Percentiles rank a stretch among this genome's conserved stretches.
Evolutionary conservation across 805 yeast species (phyloP).

Genomic region (Tetrapisispora pingtungensis): DNA sequence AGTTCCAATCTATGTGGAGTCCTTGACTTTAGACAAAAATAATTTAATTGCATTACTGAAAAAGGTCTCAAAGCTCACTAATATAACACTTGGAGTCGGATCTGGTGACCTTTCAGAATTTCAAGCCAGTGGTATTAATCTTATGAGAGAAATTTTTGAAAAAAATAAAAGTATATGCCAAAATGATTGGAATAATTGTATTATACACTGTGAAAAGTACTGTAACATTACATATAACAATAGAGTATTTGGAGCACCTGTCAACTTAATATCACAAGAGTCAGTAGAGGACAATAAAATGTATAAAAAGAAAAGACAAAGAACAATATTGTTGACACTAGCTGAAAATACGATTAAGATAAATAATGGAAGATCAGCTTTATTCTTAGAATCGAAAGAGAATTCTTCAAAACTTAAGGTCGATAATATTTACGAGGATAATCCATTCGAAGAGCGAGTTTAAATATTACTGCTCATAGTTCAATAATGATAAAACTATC

Average conservation of each 20-base stretch:
- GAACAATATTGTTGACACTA: constrained; percentile 14
- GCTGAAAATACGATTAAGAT: constrained; percentile 15
- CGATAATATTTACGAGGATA: background rate
- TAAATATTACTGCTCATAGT: too few relatives aligned
- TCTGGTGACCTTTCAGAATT: constrained; percentile 5
- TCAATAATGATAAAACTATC: too few relatives aligned
- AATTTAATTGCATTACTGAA: constrained; percentile 24
- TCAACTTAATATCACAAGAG: constrained; percentile 13
- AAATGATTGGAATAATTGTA: constrained; percentile 21
- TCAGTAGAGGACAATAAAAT: constrained; percentile 15
- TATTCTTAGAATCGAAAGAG: constrained; percentile 17
- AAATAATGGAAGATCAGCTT: constrained; percentile 10
- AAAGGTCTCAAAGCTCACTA: constrained; percentile 13
- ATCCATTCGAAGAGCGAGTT: background rate
- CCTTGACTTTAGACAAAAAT: constrained; percentile 20
- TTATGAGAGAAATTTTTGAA: constrained; percentile 11
- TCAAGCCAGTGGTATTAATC: constrained; percentile 14
- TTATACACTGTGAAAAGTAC: constrained; percentile 15
- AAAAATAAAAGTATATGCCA: constrained; percentile 14
- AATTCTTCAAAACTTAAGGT: background rate
- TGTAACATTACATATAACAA: constrained; percentile 14
- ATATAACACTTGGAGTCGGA: constrained; percentile 24
- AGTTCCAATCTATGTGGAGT: constrained; percentile 25
- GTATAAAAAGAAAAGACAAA: constrained; percentile 12
- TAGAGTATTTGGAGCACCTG: constrained; percentile 18